phyloP scores from a whole-genome alignment of 805 yeast genomes.

The Saccharomycopsis capsularis region DNA sequence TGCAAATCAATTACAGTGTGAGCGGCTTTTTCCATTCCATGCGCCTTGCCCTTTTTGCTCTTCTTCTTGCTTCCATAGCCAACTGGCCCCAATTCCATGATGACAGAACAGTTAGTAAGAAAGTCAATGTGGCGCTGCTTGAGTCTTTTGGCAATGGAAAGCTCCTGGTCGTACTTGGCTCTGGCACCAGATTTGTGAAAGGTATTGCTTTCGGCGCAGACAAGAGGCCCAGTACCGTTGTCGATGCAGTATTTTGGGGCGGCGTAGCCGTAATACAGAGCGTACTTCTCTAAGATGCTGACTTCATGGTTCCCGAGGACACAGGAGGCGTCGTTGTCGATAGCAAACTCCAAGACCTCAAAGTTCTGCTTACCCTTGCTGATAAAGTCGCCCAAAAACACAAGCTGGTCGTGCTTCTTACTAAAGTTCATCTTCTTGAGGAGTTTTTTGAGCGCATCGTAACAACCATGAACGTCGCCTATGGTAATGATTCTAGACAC shows the following conservation, averaged over 20 bases:
- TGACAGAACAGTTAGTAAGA: slow-evolving; percentile 56
- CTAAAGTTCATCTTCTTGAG: slow-evolving; percentile 44
- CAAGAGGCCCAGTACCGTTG: neutral
- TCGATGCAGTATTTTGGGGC: slow-evolving; percentile 28
- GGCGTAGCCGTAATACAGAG: slow-evolving; percentile 46
- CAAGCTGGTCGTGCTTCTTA: slow-evolving; percentile 45
- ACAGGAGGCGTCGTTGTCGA: slow-evolving; percentile 56
- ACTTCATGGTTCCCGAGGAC: slow-evolving; percentile 88
- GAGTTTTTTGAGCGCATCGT: slow-evolving; percentile 45
- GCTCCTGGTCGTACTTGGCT: slow-evolving; percentile 13
- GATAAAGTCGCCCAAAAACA: slow-evolving; percentile 72
- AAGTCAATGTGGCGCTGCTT: slow-evolving; percentile 55
- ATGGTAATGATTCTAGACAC: slow-evolving; percentile 50
- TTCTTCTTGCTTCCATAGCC: slow-evolving; percentile 8
- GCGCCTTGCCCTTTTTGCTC: neutral
- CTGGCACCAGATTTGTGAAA: slow-evolving; percentile 23
- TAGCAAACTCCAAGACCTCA: slow-evolving; percentile 59
- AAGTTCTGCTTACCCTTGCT: slow-evolving; percentile 77
- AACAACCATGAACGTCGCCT: slow-evolving; percentile 88
- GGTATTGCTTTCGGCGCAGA: too few relatives aligned
- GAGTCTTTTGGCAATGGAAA: slow-evolving; percentile 27
- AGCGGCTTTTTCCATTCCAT: neutral
- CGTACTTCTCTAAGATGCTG: slow-evolving; percentile 58
- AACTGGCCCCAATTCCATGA: slow-evolving; percentile 54
- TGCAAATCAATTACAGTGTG: neutral